A percentile compares a stretch with the other conserved stretches of the same genome.
Conservation (phyloP, 225 moss, liverwort and hornwort species). For the Takakia lepidozioides region DNA sequence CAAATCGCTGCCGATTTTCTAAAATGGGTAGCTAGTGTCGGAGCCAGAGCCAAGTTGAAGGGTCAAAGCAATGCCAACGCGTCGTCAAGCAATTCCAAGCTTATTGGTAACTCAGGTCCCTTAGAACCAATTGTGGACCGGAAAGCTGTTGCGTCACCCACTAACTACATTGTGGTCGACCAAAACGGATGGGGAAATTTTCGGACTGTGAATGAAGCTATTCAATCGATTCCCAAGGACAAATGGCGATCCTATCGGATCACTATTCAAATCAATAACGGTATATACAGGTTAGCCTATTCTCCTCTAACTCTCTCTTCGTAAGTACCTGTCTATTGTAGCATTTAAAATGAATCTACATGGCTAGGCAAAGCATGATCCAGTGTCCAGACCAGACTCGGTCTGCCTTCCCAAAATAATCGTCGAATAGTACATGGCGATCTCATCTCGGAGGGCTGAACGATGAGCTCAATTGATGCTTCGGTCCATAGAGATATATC, state of each 20-base stretch:
- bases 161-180: slow-evolving; percentile 10
- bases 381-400: too few species aligned
- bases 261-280: slow-evolving; percentile 12
- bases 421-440: too few species aligned
- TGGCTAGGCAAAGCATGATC: too few species aligned
- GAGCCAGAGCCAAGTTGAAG: background rate
- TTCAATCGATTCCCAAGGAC: slow-evolving; percentile 13
- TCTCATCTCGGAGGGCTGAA: too few species aligned
- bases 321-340: too few species aligned
- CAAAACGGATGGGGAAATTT: slow-evolving; percentile 14
- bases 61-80: too few species aligned
- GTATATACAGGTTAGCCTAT: slow-evolving; percentile 10
- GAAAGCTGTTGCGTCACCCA: slow-evolving; percentile 4
- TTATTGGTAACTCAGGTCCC: background rate
- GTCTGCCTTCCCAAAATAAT: too few species aligned
- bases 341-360: too few species aligned
- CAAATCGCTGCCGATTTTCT: background rate
- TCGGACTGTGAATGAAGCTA: slow-evolving; percentile 9
- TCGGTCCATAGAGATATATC: too few species aligned
- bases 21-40: slow-evolving; percentile 3
- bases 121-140: background rate
- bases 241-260: slow-evolving; percentile 8
- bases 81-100: background rate
- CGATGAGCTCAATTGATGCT: too few species aligned
- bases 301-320: too few species aligned